Base-by-base conservation (phyloP, 2,329 filamentous ascomycete species). In the Diaporthe vaccinii region DNA sequence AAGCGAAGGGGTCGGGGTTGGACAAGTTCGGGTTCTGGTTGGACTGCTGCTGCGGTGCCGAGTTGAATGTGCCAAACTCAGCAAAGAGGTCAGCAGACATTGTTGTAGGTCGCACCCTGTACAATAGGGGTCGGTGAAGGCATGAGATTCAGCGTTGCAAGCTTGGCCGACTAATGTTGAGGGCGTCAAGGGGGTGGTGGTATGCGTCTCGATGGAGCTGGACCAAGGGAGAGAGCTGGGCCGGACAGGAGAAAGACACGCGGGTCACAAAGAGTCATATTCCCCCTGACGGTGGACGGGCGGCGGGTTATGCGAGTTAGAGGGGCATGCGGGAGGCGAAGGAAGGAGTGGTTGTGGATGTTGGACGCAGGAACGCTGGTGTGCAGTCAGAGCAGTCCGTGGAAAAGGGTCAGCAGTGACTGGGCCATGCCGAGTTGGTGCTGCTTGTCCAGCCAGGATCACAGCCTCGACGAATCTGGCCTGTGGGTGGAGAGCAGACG, bases 11-110 rank as follows among this genome's bases (percentile, higher is more conserved):
- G 59, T 84, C 83, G 51, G 74, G 74, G 17, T 53, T 71, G 74
- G 78, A 69, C 41, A 67, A 31, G 72, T 78, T 46, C 25, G 71
- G 70, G 8, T 74, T 70, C 76, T 75, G 71, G 41, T 57, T 75
- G 41, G 76, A 74, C 51, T 79, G 79, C 36, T 78, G 77, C n/a
- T 79, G 78, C 61, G 82, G 77, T 76, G 80, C 82, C 73, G 81
- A 83, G 71, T 88, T 86, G 78, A 86, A 84, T 79, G 84, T 85
- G 79, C 89, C 90, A 78, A 93, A 92, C 78, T 91, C 89, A 73
- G 90, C 91, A 80, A 93, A 91, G 74, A 93, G 88, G 82, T 93
- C 91, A 77, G 91, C 90, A 78, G 91, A 93, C 91, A 93, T 93
- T 76, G 49, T 78, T 28, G 61, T 77, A 75, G 28, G 49, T 59